Percentiles rank a stretch among this genome's conserved stretches.
Evolutionary conservation across 2,329 filamentous ascomycete species (phyloP).

Genomic region (Pseudocercospora fuligena): DNA sequence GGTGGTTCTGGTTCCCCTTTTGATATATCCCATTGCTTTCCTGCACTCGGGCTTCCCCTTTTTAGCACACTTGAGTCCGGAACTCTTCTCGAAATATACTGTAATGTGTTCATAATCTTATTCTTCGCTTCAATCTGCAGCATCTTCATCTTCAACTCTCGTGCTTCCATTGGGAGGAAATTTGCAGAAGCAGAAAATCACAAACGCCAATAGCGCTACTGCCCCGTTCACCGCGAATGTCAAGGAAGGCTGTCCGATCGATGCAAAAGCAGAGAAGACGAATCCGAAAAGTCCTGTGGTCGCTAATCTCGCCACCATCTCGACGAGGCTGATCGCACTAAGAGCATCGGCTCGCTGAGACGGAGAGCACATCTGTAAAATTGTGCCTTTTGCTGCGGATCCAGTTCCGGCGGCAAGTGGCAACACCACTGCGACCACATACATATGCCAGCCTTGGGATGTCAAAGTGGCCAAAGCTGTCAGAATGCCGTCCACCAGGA

Average conservation of each 20-base stretch:
- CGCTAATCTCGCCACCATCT: constrained; percentile 68
- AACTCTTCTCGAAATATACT: background rate
- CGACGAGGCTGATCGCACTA: constrained; percentile 70
- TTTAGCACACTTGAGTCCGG: background rate
- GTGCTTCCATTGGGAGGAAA: constrained; percentile 52
- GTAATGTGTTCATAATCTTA: background rate
- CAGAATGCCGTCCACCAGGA: constrained; percentile 67
- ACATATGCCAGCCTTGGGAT: constrained; percentile 69
- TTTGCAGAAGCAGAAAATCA: constrained; percentile 50
- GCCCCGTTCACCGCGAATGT: constrained; percentile 72
- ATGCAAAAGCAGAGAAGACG: constrained; percentile 67
- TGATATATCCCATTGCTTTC: background rate
- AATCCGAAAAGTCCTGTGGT: constrained; percentile 70
- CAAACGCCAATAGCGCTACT: constrained; percentile 59
- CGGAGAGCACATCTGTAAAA: constrained; percentile 70
- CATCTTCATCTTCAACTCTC: constrained; percentile 27
- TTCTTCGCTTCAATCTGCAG: constrained; percentile 1
- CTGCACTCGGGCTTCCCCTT: background rate
- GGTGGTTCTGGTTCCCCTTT: background rate
- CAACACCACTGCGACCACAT: constrained; percentile 66
- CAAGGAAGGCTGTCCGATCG: constrained; percentile 62
- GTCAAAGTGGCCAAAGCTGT: constrained; percentile 68
- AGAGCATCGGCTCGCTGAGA: constrained; percentile 68
- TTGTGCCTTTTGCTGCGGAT: constrained; percentile 73
- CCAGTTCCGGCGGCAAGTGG: constrained; percentile 73